Evolutionary conservation across 805 yeast genomes (phyloP), one percentile per base, ranked within the genome.

Genomic region (Ogataea kodamae): DNA sequence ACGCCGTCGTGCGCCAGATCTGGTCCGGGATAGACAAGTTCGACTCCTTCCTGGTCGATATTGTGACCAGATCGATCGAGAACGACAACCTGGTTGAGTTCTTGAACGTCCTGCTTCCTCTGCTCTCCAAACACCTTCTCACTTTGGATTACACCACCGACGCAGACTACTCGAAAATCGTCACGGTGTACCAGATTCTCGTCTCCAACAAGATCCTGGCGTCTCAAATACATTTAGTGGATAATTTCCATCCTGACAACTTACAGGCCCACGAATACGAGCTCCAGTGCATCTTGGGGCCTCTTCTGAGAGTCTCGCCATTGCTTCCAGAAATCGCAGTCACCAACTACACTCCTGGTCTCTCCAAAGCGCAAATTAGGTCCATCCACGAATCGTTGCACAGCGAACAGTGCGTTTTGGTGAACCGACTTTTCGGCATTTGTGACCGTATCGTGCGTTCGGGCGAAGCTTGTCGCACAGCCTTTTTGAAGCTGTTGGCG

Each of bases 361-460:
- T 52, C 17, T 56, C 71, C 1, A 65, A 62, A 25, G 50, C 59
- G 16, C 77, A 77, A 42, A 55, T 73, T 3, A 64, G 65, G 22
- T 55, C 70, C 18, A 69, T 76, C 16, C 74, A 74, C 44, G 76
- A 73, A 33, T 72, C 88, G 0, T 54, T 81, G 16, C 84, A 79
- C 48, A 62, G 74, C 6, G 89, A 84, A 48, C 81, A 76, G 49
- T 69, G 67, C 31, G 71, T 74, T 25, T 55, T 78, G 2, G 37
- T 79, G 22, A 79, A 78, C 37, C 67, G 85, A 36, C 65, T 88
- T 24, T 87, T 85, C 51, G 70, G 65, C 43, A 75, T 92, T 23
- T 60, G 79, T 33, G 83, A 89, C 53, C 78, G 74, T 49, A 69
- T 92, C 27, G 73, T 92, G 9, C 70, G 97, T 42, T 85, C 87